A percentile compares a stretch with the other conserved stretches of the same genome.
Evolutionary conservation across 495 filamentous ascomycete genomes (phyloP).

Genomic region (Platismatia glauca): DNA sequence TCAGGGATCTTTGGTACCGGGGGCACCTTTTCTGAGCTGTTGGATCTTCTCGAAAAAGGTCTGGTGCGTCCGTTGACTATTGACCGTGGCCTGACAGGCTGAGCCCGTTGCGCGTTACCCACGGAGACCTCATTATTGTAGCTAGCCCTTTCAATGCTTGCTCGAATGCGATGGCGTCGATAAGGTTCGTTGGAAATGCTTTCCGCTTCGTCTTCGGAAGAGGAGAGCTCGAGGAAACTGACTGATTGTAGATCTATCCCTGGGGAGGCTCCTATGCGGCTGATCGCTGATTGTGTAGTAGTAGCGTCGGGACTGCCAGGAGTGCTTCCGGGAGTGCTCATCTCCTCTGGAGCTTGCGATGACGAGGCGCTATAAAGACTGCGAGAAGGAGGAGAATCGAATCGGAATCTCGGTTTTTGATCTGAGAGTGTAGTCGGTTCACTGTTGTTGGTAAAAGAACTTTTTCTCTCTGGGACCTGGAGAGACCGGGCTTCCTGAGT

Average conservation of each 20-base stretch:
- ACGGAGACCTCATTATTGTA: conserved; percentile 14
- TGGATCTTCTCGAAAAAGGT: conserved; percentile 11
- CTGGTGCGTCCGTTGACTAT: conserved; percentile 15
- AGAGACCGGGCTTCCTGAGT: not conserved
- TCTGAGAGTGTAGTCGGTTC: conserved; percentile 3
- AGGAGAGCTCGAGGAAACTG: conserved; percentile 22
- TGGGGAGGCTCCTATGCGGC: not conserved
- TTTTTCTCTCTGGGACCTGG: conserved; percentile 7
- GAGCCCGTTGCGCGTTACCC: conserved; percentile 18
- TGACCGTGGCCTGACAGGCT: conserved; percentile 19
- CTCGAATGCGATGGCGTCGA: conserved; percentile 17
- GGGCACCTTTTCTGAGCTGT: conserved; percentile 18
- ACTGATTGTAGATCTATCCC: conserved; percentile 16
- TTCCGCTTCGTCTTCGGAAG: conserved; percentile 17
- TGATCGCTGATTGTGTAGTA: conserved; percentile 5
- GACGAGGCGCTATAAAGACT: not conserved
- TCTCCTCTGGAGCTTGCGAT: not conserved
- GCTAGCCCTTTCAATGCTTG: conserved; percentile 16
- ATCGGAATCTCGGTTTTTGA: conserved; percentile 15
- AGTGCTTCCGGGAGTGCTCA: not conserved
- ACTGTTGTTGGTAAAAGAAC: conserved; percentile 15
- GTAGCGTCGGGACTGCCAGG: not conserved
- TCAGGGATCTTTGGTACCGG: conserved; percentile 22
- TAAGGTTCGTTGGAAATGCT: conserved; percentile 1
- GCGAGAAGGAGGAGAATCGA: conserved; percentile 9